Evolutionary conservation across 352 stramenopile species (phyloP).

Genomic region (Pythium insidiosum): DNA sequence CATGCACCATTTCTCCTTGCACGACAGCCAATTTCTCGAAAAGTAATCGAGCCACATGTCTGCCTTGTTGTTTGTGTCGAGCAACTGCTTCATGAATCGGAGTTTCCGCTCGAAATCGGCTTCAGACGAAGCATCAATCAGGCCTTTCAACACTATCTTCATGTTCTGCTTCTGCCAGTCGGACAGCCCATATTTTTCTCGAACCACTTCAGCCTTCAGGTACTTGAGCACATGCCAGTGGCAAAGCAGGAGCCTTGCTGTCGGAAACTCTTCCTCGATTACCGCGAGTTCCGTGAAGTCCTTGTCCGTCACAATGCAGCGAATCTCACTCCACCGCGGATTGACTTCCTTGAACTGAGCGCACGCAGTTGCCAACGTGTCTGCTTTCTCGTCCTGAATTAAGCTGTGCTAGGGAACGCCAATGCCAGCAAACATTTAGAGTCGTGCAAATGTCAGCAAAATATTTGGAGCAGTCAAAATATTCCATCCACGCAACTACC

Average conservation of each 20-base stretch:
- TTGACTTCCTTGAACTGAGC: constrained; percentile 11
- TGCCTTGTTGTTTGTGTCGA: background rate
- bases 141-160: background rate
- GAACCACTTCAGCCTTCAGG: constrained; percentile 2
- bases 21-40: background rate
- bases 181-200: background rate
- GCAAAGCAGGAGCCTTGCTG: constrained; percentile 6
- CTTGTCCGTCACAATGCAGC: constrained; percentile 15
- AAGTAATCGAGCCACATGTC: constrained; percentile 2
- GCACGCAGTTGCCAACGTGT: constrained; percentile 1
- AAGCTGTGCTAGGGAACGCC: constrained; percentile 6
- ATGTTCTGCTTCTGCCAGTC: constrained; percentile 4
- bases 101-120: background rate
- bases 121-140: background rate
- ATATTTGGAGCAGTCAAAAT: background rate
- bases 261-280: background rate
- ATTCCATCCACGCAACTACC: background rate
- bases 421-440: no score
- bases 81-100: background rate
- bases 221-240: constrained; percentile 17
- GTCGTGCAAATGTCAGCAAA: constrained; percentile 1
- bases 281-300: constrained; percentile 17
- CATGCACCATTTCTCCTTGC: constrained; percentile 1
- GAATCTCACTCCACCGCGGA: background rate
- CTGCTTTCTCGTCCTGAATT: constrained; percentile 3